Conservation (phyloP, 208 protist genomes). For the Trypanosoma cruzi region DNA sequence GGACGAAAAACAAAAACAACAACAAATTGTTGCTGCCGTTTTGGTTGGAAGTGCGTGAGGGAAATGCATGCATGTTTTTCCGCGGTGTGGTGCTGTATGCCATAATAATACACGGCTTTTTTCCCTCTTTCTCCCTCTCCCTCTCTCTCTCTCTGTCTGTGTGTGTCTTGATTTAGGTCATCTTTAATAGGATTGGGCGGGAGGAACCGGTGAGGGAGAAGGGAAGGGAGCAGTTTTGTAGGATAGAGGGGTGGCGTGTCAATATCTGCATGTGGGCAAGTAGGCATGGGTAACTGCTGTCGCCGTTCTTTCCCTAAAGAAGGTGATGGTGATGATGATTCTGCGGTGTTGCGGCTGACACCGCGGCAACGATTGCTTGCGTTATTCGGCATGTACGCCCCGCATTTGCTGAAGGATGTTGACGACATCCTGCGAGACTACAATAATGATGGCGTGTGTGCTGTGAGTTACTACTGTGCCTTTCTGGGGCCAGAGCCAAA, state of each 20-base stretch:
- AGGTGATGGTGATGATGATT: neutral
- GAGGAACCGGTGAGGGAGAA: neutral
- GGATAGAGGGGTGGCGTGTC: neutral
- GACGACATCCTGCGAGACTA: neutral
- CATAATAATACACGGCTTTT: neutral
- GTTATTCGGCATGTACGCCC: neutral
- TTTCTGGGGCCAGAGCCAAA: neutral
- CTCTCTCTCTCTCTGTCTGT: neutral
- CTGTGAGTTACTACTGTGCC: neutral
- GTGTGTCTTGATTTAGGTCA: neutral
- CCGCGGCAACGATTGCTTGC: constrained; percentile 3
- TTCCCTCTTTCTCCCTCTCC: no score
- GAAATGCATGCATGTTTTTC: neutral
- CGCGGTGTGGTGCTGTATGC: neutral
- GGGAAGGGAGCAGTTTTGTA: neutral
- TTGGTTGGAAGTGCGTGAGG: neutral
- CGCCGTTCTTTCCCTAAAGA: constrained; percentile 9
- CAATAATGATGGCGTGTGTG: neutral
- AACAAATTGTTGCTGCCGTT: neutral
- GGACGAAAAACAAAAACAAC: neutral
- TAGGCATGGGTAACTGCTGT: neutral
- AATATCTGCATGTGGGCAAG: neutral
- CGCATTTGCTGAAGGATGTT: neutral
- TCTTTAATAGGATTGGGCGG: neutral
- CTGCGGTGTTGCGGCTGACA: neutral